Conservation (phyloP, 345 rosid genomes). For the Melaleuca quinquenervia region DNA sequence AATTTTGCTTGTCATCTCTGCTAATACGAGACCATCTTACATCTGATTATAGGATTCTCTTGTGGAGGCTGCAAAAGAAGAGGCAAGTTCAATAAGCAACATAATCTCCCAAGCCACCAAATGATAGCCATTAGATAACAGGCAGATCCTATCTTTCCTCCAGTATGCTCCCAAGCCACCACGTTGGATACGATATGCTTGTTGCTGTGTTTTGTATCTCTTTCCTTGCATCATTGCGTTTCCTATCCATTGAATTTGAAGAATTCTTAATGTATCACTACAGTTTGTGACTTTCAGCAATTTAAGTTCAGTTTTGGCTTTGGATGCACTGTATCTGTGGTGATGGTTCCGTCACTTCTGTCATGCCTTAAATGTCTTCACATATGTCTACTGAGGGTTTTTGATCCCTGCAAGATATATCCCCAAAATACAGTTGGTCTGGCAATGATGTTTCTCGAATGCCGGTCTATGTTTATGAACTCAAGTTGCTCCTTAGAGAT, state of each 20-base stretch:
- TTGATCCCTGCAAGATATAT: not conserved
- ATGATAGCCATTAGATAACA: conserved; percentile 1
- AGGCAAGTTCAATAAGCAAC: conserved; percentile 80
- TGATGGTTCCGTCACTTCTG: not conserved
- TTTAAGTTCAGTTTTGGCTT: not conserved
- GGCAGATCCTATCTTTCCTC: not conserved
- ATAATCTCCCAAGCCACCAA: conserved; percentile 92
- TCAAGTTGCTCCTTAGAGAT: not conserved
- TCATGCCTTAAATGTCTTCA: not conserved
- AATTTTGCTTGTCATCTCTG: not conserved
- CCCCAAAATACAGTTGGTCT: not conserved
- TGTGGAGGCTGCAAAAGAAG: conserved; percentile 92
- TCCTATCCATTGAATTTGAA: not conserved
- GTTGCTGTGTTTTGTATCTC: not conserved
- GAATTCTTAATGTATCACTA: not conserved
- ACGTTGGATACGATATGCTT: not conserved
- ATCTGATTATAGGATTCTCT: conserved; percentile 48
- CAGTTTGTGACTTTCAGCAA: not conserved
- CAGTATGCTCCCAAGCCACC: not conserved
- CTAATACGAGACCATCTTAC: not conserved
- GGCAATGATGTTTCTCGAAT: not conserved
- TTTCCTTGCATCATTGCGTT: not conserved
- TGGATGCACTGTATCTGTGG: not conserved
- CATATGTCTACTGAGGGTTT: not conserved
- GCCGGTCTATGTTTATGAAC: not conserved